Percentiles rank a stretch among this genome's conserved stretches.
These are phyloP conservation scores for Aspergillus nanangensis DNA, from an alignment of 495 filamentous ascomycete genomes.

Conservation along the genomic window DNA sequence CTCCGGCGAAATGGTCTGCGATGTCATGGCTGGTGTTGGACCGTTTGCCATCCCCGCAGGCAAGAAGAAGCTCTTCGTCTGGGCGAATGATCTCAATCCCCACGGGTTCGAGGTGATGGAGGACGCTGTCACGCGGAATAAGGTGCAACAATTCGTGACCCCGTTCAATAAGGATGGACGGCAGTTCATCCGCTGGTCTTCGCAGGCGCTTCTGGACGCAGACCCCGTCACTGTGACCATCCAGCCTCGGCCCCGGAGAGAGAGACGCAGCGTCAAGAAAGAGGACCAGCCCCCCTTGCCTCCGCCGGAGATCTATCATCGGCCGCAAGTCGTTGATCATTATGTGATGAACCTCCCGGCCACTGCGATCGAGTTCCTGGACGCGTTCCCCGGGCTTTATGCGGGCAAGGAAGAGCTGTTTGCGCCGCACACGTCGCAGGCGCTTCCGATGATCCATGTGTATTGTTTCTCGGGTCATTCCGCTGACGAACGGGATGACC, in stretches of 20 bases:
- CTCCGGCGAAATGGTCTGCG: slow-evolving; percentile 83
- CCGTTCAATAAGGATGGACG: slow-evolving; percentile 78
- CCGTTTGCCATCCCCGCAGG: slow-evolving; percentile 93
- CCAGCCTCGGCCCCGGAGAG: slow-evolving; percentile 24
- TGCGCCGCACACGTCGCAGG: slow-evolving; percentile 47
- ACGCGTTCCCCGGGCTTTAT: slow-evolving; percentile 82
- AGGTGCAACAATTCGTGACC: slow-evolving; percentile 70
- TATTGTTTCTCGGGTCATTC: slow-evolving; percentile 83
- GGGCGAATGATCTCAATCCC: slow-evolving; percentile 96
- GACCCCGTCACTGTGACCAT: slow-evolving; percentile 44
- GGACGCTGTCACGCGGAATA: slow-evolving; percentile 70
- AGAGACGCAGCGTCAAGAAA: slow-evolving; percentile 19
- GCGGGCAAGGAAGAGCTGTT: slow-evolving; percentile 61
- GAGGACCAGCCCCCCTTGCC: slow-evolving; percentile 21
- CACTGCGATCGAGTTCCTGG: slow-evolving; percentile 77
- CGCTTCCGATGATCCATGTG: slow-evolving; percentile 81
- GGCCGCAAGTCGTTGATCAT: slow-evolving; percentile 68
- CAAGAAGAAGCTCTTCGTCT: slow-evolving; percentile 86
- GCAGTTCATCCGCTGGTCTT: slow-evolving; percentile 68
- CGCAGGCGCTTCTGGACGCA: slow-evolving; percentile 52
- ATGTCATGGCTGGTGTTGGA: slow-evolving; percentile 97
- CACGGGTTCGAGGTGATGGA: slow-evolving; percentile 70
- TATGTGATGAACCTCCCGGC: slow-evolving; percentile 98
- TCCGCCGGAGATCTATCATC: slow-evolving; percentile 47
- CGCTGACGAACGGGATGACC: slow-evolving; percentile 59